phyloP scores from a whole-genome alignment of 129 eudicot species.

The Mikania micrantha region DNA sequence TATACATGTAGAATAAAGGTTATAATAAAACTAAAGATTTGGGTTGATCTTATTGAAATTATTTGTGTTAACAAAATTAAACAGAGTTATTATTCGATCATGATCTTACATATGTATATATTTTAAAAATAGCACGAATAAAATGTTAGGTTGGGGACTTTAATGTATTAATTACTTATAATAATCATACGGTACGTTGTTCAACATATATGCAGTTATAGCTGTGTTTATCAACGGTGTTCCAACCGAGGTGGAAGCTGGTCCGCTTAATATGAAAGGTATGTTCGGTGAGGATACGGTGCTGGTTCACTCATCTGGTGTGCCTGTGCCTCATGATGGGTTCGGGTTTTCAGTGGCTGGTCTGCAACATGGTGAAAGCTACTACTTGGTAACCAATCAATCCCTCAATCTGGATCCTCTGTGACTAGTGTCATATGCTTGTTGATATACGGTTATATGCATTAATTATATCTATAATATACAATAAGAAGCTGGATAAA shows the following conservation, averaged over 20 bases:
- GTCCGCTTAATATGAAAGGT: conserved; percentile 61
- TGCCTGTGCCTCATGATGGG: conserved; percentile 50
- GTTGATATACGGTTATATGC: background rate
- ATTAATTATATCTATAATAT: background rate
- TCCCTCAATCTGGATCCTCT: background rate
- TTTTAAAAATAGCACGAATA: too few species aligned
- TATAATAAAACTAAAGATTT: too few species aligned
- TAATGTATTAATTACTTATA: too few species aligned
- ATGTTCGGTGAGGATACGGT: conserved; percentile 59
- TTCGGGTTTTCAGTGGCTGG: conserved; percentile 42
- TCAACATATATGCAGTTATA: too few species aligned
- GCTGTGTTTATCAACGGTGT: conserved; percentile 85
- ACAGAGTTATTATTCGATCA: too few species aligned
- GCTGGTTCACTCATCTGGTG: conserved; percentile 71
- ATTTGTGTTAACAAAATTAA: too few species aligned
- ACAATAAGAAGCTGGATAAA: too few species aligned
- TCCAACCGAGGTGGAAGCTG: conserved; percentile 59
- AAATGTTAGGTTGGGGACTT: too few species aligned
- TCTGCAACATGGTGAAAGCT: conserved; percentile 87
- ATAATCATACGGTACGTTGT: too few species aligned
- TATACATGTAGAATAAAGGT: too few species aligned
- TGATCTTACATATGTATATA: too few species aligned
- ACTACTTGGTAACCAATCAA: conserved; percentile 62
- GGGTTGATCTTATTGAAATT: too few species aligned
- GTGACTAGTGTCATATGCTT: background rate